These are phyloP conservation scores for Arthrinium puccinioides DNA, from an alignment of 2,329 filamentous ascomycete genomes.

Conservation along the genomic window DNA sequence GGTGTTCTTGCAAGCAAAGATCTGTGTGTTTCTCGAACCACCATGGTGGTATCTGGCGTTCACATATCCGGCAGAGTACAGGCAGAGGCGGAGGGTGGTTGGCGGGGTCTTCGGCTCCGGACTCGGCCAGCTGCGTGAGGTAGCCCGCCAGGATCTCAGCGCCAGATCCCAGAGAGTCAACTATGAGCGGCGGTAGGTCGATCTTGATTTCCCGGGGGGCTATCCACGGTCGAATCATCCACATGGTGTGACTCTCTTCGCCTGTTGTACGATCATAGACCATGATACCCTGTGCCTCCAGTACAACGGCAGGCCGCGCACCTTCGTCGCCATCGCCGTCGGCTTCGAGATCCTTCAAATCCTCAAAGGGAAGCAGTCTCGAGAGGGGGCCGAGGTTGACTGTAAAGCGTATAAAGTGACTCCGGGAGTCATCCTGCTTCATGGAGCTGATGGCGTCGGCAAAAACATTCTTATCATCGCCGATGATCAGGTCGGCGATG, in stretches of 20 bases:
- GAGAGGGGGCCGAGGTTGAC: constrained; percentile 64
- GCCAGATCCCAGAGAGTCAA: constrained; percentile 88
- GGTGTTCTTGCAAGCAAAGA: constrained; percentile 89
- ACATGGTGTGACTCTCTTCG: constrained; percentile 96
- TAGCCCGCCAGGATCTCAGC: constrained; percentile 93
- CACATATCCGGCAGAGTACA: constrained; percentile 92
- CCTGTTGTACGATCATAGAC: constrained; percentile 86
- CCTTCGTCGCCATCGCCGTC: constrained; percentile 24
- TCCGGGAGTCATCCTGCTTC: constrained; percentile 87
- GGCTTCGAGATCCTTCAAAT: constrained; percentile 29
- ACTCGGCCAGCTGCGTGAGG: constrained; percentile 81
- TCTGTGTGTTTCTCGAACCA: constrained; percentile 99
- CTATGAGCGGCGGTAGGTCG: constrained; percentile 79
- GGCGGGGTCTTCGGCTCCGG: constrained; percentile 65
- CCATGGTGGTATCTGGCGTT: constrained; percentile 95
- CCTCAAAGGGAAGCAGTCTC: constrained; percentile 46
- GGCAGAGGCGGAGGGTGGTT: constrained; percentile 75
- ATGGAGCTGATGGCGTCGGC: constrained; percentile 79
- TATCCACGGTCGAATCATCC: constrained; percentile 95
- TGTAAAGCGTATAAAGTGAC: constrained; percentile 79
- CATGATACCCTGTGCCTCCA: constrained; percentile 98
- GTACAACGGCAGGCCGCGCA: constrained; percentile 56
- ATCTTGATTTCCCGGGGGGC: constrained; percentile 90
- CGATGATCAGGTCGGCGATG: constrained; percentile 73
- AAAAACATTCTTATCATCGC: constrained; percentile 74